phyloP scores from a whole-genome alignment of 2,329 filamentous ascomycete species.

The Delphinella strobiligena region DNA sequence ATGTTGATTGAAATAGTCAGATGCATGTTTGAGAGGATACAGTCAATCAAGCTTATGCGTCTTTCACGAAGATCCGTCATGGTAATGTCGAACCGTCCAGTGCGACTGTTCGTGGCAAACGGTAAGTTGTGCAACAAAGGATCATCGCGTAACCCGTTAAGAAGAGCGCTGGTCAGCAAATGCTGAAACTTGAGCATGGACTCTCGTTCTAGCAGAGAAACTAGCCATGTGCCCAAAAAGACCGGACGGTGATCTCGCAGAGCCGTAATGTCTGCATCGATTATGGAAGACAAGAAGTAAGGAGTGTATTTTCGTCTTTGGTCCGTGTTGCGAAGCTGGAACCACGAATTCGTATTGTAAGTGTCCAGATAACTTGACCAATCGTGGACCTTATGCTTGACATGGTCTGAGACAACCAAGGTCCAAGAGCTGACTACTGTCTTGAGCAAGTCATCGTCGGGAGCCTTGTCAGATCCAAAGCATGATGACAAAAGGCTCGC shows the following conservation, averaged over 20 bases:
- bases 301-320: slow-evolving; percentile 33
- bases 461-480: slow-evolving; percentile 45
- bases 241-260: slow-evolving; percentile 33
- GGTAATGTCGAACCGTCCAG: slow-evolving; percentile 34
- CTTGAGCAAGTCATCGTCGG: slow-evolving; percentile 42
- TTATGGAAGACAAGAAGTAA: slow-evolving; percentile 30
- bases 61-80: slow-evolving; percentile 41
- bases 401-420: slow-evolving; percentile 33
- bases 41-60: slow-evolving; percentile 43
- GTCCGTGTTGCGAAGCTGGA: slow-evolving; percentile 32
- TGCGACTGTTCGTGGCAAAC: slow-evolving; percentile 32
- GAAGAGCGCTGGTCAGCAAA: slow-evolving; percentile 39
- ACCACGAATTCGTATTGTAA: slow-evolving; percentile 41
- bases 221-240: slow-evolving; percentile 43
- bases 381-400: slow-evolving; percentile 30
- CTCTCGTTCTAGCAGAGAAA: slow-evolving; percentile 46
- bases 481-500: slow-evolving; percentile 46
- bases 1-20: slow-evolving; percentile 27
- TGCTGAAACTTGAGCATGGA: slow-evolving; percentile 51
- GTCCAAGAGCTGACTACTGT: slow-evolving; percentile 45
- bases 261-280: slow-evolving; percentile 26
- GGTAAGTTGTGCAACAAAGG: slow-evolving; percentile 45
- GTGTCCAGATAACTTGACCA: slow-evolving; percentile 46
- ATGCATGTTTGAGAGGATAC: slow-evolving; percentile 48
- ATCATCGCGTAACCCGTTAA: slow-evolving; percentile 35